Conservation (phyloP, 306 rosid genomes). For the Acacia acuminata region DNA sequence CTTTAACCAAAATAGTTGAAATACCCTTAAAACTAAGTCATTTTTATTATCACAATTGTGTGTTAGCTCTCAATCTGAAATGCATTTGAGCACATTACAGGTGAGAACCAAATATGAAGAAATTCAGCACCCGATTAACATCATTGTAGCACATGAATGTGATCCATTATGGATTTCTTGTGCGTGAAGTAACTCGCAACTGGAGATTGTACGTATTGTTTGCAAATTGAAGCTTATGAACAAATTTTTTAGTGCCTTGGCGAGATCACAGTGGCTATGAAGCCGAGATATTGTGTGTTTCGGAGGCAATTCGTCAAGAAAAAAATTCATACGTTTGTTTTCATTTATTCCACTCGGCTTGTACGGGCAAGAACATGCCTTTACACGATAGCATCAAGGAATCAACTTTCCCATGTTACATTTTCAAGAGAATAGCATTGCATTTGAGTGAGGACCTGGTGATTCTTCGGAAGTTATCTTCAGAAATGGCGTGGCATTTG, state of each 20-base stretch:
- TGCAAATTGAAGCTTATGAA: background rate
- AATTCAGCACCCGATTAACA: conserved; percentile 17
- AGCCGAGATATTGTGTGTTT: background rate
- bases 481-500: background rate
- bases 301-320: conserved; percentile 6
- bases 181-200: conserved; percentile 13
- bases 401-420: conserved; percentile 1
- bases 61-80: conserved; percentile 20
- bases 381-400: background rate
- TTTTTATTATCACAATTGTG: conserved; percentile 1
- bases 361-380: conserved; percentile 20
- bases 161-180: conserved; percentile 17
- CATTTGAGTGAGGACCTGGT: background rate
- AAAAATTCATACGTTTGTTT: conserved; percentile 19
- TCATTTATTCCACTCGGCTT: background rate
- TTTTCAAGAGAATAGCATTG: background rate
- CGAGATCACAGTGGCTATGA: conserved; percentile 17
- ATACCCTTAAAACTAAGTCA: conserved; percentile 12
- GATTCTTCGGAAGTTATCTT: background rate
- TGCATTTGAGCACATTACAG: conserved; percentile 39
- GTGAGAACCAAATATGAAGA: conserved; percentile 29
- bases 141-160: conserved; percentile 27
- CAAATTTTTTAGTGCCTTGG: conserved; percentile 2
- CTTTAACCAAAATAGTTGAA: conserved; percentile 5
- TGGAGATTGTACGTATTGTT: no score